Evolutionary conservation across 805 yeast genomes (phyloP), one percentile per base, ranked within the genome.

Genomic region (Metschnikowia peoriensis): DNA sequence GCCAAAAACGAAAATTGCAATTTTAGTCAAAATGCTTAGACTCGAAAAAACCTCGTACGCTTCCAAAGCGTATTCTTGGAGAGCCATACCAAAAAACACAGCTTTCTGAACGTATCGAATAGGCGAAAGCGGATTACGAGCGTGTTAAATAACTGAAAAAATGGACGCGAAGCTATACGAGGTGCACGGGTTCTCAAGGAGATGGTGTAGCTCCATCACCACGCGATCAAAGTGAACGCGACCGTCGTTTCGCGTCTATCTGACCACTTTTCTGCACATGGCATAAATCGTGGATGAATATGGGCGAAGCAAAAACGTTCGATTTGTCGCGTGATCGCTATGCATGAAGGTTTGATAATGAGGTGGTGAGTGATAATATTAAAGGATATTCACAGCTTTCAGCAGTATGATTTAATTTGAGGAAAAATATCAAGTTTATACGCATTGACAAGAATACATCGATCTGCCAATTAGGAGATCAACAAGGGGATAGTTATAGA

Each of bases 1-100:
- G n/a, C 70, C 53, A 1, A 74, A 55, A 15, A 78, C 41, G 17
- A 80, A 16, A 6, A 79, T 46, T 6, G 69, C 60, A 17, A 69
- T 51, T 59, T 69, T 69, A 49, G 66, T 66, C 28, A 56, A 53
- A 15, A 68, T 51, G 12, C 65, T 53, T 41, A 73, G 65, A 15
- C 65, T 55, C 29, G 54, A 54, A 56, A 73, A 71, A 34, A 46
- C 49, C 32, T 49, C 61, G 48, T 49, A 53, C 27, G 49, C 53
- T 28, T 44, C 35, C 17, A 45, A 44, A 14, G 41, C 55, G 46
- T 51, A 56, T 42, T 58, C 59, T 35, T 48, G 46, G 44, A 56
- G 38, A 16, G 61, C 61, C 61, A 58, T 57, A 28, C 27, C 46
- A 22, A 16, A 15, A 27, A 44, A 27, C 12, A n/a, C 14, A 27